A percentile compares a stretch with the other conserved stretches of the same genome.
Conservation (phyloP, 768 basidiomycete species). For the Termitomyces sp. region DNA sequence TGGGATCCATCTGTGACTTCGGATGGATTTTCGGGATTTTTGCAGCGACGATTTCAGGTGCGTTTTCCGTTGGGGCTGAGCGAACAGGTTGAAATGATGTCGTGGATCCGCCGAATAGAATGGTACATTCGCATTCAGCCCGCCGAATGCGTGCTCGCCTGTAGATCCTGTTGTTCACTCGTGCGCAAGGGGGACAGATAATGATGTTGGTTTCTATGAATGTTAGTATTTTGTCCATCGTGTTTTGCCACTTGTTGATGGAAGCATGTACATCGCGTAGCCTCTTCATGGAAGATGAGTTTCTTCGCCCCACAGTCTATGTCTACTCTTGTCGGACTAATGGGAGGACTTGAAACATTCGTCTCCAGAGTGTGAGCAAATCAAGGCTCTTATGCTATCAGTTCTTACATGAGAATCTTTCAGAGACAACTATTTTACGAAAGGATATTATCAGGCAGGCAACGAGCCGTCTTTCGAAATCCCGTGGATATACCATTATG, state of each 20-base stretch:
- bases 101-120: slow-evolving; percentile 24
- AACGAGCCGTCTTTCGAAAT: slow-evolving; percentile 46
- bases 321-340: slow-evolving; percentile 37
- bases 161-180: slow-evolving; percentile 41
- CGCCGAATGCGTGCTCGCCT: slow-evolving; percentile 44
- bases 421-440: slow-evolving; percentile 40
- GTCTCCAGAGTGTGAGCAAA: slow-evolving; percentile 32
- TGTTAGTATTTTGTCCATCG: slow-evolving; percentile 22
- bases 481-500: slow-evolving; percentile 47
- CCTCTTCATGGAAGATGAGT: slow-evolving; percentile 50
- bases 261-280: slow-evolving; percentile 19
- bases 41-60: slow-evolving; percentile 37
- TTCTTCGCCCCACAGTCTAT: slow-evolving; percentile 49
- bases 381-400: background rate
- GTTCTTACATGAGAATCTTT: background rate
- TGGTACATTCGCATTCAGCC: slow-evolving; percentile 44
- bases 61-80: slow-evolving; percentile 2
- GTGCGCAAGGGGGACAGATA: slow-evolving; percentile 43
- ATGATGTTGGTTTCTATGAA: slow-evolving; percentile 48
- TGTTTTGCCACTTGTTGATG: background rate
- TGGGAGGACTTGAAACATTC: slow-evolving; percentile 41
- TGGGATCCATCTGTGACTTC: slow-evolving; percentile 39
- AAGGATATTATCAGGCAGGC: slow-evolving; percentile 34
- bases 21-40: slow-evolving; percentile 44
- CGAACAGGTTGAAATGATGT: background rate